Evolutionary conservation across 495 filamentous ascomycete genomes (phyloP).

Genomic region (Penicillium psychrofluorescens): DNA sequence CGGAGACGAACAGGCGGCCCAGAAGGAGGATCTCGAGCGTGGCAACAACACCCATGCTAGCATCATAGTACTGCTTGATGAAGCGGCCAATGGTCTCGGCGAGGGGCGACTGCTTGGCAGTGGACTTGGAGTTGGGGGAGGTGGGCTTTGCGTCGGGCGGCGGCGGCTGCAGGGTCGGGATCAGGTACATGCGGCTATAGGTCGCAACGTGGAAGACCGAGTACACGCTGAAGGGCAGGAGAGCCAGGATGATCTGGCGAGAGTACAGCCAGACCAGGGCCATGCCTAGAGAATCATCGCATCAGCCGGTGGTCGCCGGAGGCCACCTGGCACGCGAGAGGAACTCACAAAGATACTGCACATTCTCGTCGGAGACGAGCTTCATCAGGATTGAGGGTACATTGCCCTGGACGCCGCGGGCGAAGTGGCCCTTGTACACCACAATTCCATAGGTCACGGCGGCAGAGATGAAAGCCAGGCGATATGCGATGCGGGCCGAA

Average conservation of each 20-base stretch:
- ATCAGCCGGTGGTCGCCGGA: too few relatives aligned
- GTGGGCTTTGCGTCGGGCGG: conserved; percentile 46
- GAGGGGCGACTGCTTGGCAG: conserved; percentile 56
- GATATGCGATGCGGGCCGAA: conserved; percentile 75
- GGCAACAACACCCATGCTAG: conserved; percentile 75
- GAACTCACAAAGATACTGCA: conserved; percentile 85
- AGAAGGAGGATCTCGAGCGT: conserved; percentile 71
- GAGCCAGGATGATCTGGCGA: conserved; percentile 79
- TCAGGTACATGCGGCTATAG: conserved; percentile 48
- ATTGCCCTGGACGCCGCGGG: conserved; percentile 57
- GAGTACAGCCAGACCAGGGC: conserved; percentile 92
- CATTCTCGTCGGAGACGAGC: conserved; percentile 82
- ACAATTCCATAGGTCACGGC: conserved; percentile 95
- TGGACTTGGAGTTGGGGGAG: conserved; percentile 46
- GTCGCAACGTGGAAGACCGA: conserved; percentile 97
- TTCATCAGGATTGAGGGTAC: conserved; percentile 53
- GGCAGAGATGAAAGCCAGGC: conserved; percentile 79
- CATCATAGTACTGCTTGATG: conserved; percentile 96
- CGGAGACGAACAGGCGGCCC: conserved; percentile 70
- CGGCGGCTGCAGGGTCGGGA: conserved; percentile 42
- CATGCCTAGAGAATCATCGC: conserved; percentile 54
- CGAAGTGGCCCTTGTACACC: conserved; percentile 95
- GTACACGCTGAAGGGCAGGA: conserved; percentile 93
- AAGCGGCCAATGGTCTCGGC: conserved; percentile 82
- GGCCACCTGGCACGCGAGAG: too few relatives aligned